Evolutionary conservation across 768 basidiomycete genomes (phyloP).

Genomic region (Pholiota conissans): DNA sequence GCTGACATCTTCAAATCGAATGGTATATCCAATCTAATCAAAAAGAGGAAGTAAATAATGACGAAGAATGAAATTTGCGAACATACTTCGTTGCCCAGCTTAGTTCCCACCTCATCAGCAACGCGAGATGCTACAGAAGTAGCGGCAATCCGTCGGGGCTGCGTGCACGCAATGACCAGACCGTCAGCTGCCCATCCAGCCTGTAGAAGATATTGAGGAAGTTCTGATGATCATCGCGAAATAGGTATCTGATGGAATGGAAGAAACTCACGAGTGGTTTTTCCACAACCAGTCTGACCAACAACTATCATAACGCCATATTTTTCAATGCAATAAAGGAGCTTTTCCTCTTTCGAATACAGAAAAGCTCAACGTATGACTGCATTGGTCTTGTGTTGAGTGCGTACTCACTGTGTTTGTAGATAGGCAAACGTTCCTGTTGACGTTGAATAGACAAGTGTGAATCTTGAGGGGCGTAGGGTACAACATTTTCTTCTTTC

Average conservation of each 20-base stretch:
- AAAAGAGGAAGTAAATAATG: background rate
- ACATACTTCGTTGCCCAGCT: constrained; percentile 84
- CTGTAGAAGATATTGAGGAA: constrained; percentile 94
- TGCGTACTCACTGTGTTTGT: constrained; percentile 71
- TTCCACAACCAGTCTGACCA: constrained; percentile 95
- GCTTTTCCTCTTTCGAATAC: constrained; percentile 61
- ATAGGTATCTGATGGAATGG: constrained; percentile 2
- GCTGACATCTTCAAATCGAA: constrained; percentile 94
- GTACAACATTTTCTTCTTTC: constrained; percentile 69
- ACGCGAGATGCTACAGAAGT: constrained; percentile 92
- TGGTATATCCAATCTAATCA: constrained; percentile 90
- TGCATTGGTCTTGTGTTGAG: constrained; percentile 1
- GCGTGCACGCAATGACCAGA: constrained; percentile 88
- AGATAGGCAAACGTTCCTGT: constrained; percentile 84
- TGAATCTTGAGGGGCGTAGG: constrained; percentile 57
- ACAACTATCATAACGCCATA: constrained; percentile 86
- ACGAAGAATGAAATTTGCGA: background rate
- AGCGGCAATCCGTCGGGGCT: constrained; percentile 91
- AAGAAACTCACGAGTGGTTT: constrained; percentile 83
- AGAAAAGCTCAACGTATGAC: background rate
- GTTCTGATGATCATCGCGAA: constrained; percentile 52
- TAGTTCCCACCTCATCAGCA: constrained; percentile 86
- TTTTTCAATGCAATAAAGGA: constrained; percentile 83
- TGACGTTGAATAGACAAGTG: constrained; percentile 70
- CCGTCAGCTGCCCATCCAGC: constrained; percentile 89